Percentiles rank a stretch among this genome's conserved stretches.
These are phyloP conservation scores for Solanum rostratum DNA, from an alignment of 257 asterid species.

Conservation along the genomic window DNA sequence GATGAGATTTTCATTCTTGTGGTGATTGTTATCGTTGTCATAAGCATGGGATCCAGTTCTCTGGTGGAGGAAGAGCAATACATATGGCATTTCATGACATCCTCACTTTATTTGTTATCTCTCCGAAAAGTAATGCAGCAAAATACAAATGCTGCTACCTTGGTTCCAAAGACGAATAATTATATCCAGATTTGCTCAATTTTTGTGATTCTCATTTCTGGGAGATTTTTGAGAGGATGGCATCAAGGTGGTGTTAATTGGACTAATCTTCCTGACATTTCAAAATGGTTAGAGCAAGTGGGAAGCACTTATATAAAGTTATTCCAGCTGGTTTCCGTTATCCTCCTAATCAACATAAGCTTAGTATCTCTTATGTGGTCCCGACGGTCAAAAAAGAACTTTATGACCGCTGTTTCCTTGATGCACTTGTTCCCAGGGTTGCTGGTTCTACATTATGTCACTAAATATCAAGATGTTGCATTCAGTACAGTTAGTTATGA, in stretches of 20 bases:
- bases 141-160: slow-evolving; percentile 1
- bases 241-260: slow-evolving; percentile 99
- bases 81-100: slow-evolving; percentile 71
- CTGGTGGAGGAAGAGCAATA: slow-evolving; percentile 93
- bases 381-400: slow-evolving; percentile 16
- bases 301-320: slow-evolving; percentile 33
- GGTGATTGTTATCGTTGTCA: slow-evolving; percentile 31
- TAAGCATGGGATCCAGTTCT: slow-evolving; percentile 93
- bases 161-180: slow-evolving; percentile 1
- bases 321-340: slow-evolving; percentile 43
- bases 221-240: slow-evolving; percentile 89
- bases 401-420: slow-evolving; percentile 20
- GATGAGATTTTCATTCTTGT: slow-evolving; percentile 39
- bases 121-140: slow-evolving; percentile 49
- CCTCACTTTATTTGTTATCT: slow-evolving; percentile 52
- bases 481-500: slow-evolving; percentile 23
- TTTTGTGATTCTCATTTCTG: slow-evolving; percentile 39
- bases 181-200: slow-evolving; percentile 17
- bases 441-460: slow-evolving; percentile 39
- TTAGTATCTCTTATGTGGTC: slow-evolving; percentile 21
- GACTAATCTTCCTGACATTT: slow-evolving; percentile 71
- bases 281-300: slow-evolving; percentile 62
- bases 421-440: slow-evolving; percentile 37
- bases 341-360: slow-evolving; percentile 32
- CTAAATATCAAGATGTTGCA: slow-evolving; percentile 25